These are phyloP conservation scores for Monotropa hypopitys DNA, from an alignment of 179 eudicot genomes.

Conservation along the genomic window DNA sequence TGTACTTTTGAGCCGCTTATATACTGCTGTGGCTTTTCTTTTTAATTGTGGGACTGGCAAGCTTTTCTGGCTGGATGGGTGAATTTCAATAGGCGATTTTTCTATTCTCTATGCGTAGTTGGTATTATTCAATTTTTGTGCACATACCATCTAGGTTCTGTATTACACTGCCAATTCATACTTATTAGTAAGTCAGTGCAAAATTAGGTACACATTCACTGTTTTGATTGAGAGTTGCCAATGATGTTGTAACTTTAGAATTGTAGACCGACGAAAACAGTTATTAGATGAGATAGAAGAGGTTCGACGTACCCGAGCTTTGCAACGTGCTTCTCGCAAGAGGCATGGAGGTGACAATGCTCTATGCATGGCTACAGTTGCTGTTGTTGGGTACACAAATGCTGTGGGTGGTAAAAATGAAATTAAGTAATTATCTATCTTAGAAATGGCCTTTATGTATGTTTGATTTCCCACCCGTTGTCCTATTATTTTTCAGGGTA, in stretches of 20 bases:
- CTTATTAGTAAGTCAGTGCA: neutral
- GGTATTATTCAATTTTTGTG: neutral
- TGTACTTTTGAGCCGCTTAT: neutral
- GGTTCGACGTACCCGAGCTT: slow-evolving; percentile 82
- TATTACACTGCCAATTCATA: neutral
- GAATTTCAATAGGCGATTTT: neutral
- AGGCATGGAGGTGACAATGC: slow-evolving; percentile 57
- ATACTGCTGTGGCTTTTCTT: neutral
- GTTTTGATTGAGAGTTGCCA: neutral
- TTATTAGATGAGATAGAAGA: slow-evolving; percentile 67
- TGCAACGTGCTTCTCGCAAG: slow-evolving; percentile 85
- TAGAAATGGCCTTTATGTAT: neutral
- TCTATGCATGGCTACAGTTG: slow-evolving; percentile 64
- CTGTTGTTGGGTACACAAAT: slow-evolving; percentile 96
- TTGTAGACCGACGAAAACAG: slow-evolving; percentile 56
- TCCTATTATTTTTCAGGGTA: slow-evolving; percentile 50
- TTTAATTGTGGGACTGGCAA: neutral
- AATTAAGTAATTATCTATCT: neutral
- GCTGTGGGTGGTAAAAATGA: slow-evolving; percentile 48
- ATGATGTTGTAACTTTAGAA: slow-evolving; percentile 37
- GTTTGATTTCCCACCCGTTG: neutral
- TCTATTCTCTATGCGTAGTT: neutral
- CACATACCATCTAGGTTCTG: neutral
- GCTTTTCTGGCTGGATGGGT: neutral
- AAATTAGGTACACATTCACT: neutral